A percentile compares a stretch with the other conserved stretches of the same genome.
phyloP scores from a whole-genome alignment of 306 rosid genomes.

The Castanea mollissima region DNA sequence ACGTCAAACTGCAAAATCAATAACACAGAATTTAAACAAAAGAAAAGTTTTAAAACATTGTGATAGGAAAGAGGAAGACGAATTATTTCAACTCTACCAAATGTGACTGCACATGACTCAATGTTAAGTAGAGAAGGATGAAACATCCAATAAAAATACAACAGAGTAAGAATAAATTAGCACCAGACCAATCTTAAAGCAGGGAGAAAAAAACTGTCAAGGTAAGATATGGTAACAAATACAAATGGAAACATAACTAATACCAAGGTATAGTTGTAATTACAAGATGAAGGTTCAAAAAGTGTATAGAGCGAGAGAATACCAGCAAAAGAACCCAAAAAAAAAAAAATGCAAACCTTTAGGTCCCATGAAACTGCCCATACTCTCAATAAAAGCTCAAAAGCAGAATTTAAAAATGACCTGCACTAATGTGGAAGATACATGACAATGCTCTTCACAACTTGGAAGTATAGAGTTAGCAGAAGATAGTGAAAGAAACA shows the following conservation, averaged over 20 bases:
- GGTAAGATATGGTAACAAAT: not conserved
- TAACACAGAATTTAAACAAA: not conserved
- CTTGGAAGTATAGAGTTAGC: conserved; percentile 67
- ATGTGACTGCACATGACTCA: not conserved
- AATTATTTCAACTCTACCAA: conserved; percentile 4
- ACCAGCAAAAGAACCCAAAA: not conserved
- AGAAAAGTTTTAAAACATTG: not conserved
- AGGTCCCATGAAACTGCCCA: conserved; percentile 91
- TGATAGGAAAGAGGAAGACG: conserved; percentile 7
- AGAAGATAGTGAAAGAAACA: conserved; percentile 1
- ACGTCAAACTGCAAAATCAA: not conserved
- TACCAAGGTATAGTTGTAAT: not conserved
- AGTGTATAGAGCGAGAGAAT: not conserved
- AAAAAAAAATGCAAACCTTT: conserved; percentile 52
- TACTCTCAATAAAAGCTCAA: conserved; percentile 85
- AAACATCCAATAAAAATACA: not conserved
- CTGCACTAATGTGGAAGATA: conserved; percentile 93
- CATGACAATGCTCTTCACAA: conserved; percentile 78
- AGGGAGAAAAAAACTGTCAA: not conserved
- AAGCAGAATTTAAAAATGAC: conserved; percentile 93
- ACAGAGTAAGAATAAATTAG: not conserved
- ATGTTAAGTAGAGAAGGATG: not conserved
- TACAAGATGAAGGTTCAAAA: not conserved
- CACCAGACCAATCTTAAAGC: not conserved
- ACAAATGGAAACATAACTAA: not conserved